A percentile compares a stretch with the other conserved stretches of the same genome.
phyloP scores from a whole-genome alignment of 495 filamentous ascomycete species.

The Aspergillus avenaceus region DNA sequence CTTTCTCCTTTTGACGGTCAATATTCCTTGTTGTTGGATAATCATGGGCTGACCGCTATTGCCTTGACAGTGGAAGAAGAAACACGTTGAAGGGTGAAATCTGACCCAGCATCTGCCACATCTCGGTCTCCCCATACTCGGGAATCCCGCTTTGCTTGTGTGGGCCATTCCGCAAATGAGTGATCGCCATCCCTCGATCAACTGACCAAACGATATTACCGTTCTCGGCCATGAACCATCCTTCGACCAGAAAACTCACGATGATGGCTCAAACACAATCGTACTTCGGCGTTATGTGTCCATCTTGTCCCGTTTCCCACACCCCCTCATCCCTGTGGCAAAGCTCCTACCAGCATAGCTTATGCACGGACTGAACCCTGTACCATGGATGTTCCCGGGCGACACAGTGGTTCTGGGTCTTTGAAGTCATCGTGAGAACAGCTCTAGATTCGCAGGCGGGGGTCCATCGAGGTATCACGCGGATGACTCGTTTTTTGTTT shows the following conservation, averaged over 20 bases:
- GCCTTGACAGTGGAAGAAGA: background rate
- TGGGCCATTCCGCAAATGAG: conserved; percentile 25
- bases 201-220: conserved; percentile 17
- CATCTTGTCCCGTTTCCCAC: background rate
- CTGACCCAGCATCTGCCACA: conserved; percentile 6
- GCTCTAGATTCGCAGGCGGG: conserved; percentile 11
- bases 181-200: conserved; percentile 24
- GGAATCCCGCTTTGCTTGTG: conserved; percentile 17
- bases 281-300: background rate
- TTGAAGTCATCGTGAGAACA: conserved; percentile 31
- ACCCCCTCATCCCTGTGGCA: conserved; percentile 8
- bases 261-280: conserved; percentile 10
- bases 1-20: background rate
- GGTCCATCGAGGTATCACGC: conserved; percentile 29
- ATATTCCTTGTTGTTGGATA: no score
- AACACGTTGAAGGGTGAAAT: conserved; percentile 2
- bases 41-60: conserved; percentile 6
- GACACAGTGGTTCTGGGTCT: conserved; percentile 19
- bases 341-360: conserved; percentile 6
- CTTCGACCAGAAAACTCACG: conserved; percentile 9
- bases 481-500: conserved; percentile 18
- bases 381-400: conserved; percentile 23
- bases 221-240: conserved; percentile 18
- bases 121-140: conserved; percentile 24
- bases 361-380: conserved; percentile 9